Evolutionary conservation across 2,329 filamentous ascomycete genomes (phyloP).

Genomic region (Xylaria sp.): DNA sequence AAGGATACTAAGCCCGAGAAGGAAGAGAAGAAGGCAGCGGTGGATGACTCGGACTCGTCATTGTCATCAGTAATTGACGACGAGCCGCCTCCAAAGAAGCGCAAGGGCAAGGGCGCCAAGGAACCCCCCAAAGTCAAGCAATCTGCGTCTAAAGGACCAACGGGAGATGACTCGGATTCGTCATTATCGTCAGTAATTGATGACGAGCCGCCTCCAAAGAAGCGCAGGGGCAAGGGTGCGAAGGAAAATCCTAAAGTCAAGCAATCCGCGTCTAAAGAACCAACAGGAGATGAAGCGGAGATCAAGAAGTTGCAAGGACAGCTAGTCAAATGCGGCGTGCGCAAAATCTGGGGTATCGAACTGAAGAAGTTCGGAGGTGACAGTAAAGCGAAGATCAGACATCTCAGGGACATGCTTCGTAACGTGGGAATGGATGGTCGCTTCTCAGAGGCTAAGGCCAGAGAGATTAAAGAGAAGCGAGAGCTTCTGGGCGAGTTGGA

Average conservation of each 20-base stretch:
- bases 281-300: constrained; percentile 75
- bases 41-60: constrained; percentile 56
- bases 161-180: constrained; percentile 74
- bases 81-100: constrained; percentile 69
- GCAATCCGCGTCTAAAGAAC: constrained; percentile 52
- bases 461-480: constrained; percentile 85
- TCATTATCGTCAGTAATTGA: too few relatives aligned
- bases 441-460: constrained; percentile 85
- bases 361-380: constrained; percentile 79
- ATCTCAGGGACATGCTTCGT: constrained; percentile 80
- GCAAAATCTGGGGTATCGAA: constrained; percentile 91
- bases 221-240: constrained; percentile 60
- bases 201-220: constrained; percentile 70
- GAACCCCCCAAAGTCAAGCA: constrained; percentile 48
- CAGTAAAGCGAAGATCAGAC: constrained; percentile 80
- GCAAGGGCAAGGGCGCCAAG: constrained; percentile 57
- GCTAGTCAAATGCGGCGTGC: constrained; percentile 88
- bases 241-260: constrained; percentile 46
- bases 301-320: constrained; percentile 90
- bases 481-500: constrained; percentile 88
- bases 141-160: constrained; percentile 52
- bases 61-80: constrained; percentile 79
- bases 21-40: constrained; percentile 39
- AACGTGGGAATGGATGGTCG: constrained; percentile 90
- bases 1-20: constrained; percentile 55